phyloP scores from a whole-genome alignment of 805 yeast species.

The Myxozyma geophila region DNA sequence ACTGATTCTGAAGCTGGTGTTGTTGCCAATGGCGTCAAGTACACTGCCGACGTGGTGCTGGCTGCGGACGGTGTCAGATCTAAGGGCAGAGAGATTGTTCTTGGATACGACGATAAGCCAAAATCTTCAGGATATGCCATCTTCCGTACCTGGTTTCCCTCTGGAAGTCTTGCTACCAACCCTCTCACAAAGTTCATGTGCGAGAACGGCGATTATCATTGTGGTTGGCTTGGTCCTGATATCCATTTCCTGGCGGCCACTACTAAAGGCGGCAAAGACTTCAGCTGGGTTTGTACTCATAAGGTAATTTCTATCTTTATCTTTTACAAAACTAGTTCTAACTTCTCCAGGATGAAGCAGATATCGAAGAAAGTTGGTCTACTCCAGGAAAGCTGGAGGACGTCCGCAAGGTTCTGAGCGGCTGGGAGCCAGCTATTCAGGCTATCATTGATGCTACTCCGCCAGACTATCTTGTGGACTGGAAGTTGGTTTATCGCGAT shows the following conservation, averaged over 20 bases:
- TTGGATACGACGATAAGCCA: constrained; percentile 15
- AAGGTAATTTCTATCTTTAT: background rate
- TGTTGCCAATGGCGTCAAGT: constrained; percentile 2
- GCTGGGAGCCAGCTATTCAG: constrained; percentile 11
- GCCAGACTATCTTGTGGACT: constrained; percentile 40
- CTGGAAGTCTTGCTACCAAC: constrained; percentile 3
- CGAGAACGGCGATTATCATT: constrained; percentile 10
- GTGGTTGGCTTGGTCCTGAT: constrained; percentile 10
- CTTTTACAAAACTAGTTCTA: background rate
- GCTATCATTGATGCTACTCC: constrained; percentile 8
- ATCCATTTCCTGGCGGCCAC: constrained; percentile 9
- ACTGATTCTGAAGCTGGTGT: constrained; percentile 5
- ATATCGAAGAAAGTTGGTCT: constrained; percentile 12
- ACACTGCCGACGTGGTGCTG: constrained; percentile 4
- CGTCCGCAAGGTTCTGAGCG: constrained; percentile 1
- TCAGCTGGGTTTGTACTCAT: constrained; percentile 13
- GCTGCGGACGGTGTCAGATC: constrained; percentile 12
- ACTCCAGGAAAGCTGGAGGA: constrained; percentile 13
- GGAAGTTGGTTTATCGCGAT: constrained; percentile 64
- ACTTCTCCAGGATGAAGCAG: constrained; percentile 2
- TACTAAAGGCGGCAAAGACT: constrained; percentile 7
- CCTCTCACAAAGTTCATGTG: constrained; percentile 9
- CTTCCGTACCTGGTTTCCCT: constrained; percentile 9
- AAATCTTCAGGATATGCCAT: constrained; percentile 13
- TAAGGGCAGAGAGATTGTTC: constrained; percentile 9